Evolutionary conservation across 768 basidiomycete genomes (phyloP).

Genomic region (Lentinula sp.): DNA sequence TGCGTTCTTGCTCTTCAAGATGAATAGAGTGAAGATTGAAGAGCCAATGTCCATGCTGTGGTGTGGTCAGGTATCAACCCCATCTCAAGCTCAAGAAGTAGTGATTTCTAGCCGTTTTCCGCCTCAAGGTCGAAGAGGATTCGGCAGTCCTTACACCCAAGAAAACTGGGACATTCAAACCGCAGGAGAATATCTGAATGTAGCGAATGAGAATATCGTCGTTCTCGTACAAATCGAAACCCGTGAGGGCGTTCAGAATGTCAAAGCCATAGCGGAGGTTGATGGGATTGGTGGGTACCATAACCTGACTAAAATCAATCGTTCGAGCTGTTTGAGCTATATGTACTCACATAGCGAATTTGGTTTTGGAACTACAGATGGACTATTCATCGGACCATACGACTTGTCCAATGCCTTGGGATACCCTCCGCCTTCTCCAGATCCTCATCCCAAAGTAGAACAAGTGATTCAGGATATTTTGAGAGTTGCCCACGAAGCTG

Average conservation of each 20-base stretch:
- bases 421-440: conserved; percentile 53
- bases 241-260: conserved; percentile 49
- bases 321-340: too few species aligned
- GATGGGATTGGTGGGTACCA: conserved; percentile 50
- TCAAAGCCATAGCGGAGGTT: conserved; percentile 52
- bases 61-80: conserved; percentile 44
- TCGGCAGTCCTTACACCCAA: conserved; percentile 60
- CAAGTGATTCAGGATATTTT: conserved; percentile 50
- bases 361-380: conserved; percentile 23
- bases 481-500: conserved; percentile 38
- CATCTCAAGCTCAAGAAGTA: conserved; percentile 49
- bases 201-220: conserved; percentile 49
- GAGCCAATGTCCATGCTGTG: too few species aligned
- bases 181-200: conserved; percentile 41
- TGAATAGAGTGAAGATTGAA: too few species aligned
- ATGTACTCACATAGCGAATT: conserved; percentile 5
- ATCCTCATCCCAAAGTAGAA: conserved; percentile 62
- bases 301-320: too few species aligned
- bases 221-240: conserved; percentile 69
- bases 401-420: conserved; percentile 62
- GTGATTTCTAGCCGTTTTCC: conserved; percentile 57
- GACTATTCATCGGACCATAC: conserved; percentile 61
- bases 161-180: conserved; percentile 45
- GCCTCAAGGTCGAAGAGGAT: conserved; percentile 55
- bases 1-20: conserved; percentile 14